These are phyloP conservation scores for Voacanga thouarsii DNA, from an alignment of 257 asterid genomes.

Conservation along the genomic window DNA sequence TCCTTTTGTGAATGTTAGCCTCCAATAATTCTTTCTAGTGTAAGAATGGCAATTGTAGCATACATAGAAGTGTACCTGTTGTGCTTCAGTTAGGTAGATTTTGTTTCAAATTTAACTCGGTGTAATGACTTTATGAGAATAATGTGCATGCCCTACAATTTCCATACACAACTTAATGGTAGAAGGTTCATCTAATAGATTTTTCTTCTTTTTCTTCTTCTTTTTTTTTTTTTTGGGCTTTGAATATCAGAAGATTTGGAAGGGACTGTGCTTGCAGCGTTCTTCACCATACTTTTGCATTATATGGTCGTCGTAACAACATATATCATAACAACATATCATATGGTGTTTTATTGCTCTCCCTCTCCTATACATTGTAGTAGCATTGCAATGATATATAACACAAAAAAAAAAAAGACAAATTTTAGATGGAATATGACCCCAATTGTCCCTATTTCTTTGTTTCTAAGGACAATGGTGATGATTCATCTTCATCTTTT, in stretches of 20 bases:
- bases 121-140: not conserved
- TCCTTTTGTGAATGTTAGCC: not conserved
- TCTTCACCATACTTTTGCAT: too few relatives aligned
- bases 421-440: not conserved
- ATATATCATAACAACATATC: too few relatives aligned
- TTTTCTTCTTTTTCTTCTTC: too few relatives aligned
- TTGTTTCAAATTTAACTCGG: not conserved
- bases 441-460: not conserved
- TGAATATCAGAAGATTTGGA: not conserved
- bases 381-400: too few relatives aligned
- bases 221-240: too few relatives aligned
- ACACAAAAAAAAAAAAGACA: too few relatives aligned
- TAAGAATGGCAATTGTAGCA: conserved; percentile 6
- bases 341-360: too few relatives aligned
- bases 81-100: not conserved
- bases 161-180: not conserved
- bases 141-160: not conserved
- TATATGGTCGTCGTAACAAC: too few relatives aligned
- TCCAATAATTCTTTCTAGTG: not conserved
- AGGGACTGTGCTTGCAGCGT: not conserved
- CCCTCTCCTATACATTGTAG: too few relatives aligned
- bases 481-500: too few relatives aligned
- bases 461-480: not conserved
- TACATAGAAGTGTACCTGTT: not conserved
- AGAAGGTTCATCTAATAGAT: not conserved